Evolutionary conservation across 2,329 filamentous ascomycete species (phyloP).

Genomic region (Aureobasidium sp.): DNA sequence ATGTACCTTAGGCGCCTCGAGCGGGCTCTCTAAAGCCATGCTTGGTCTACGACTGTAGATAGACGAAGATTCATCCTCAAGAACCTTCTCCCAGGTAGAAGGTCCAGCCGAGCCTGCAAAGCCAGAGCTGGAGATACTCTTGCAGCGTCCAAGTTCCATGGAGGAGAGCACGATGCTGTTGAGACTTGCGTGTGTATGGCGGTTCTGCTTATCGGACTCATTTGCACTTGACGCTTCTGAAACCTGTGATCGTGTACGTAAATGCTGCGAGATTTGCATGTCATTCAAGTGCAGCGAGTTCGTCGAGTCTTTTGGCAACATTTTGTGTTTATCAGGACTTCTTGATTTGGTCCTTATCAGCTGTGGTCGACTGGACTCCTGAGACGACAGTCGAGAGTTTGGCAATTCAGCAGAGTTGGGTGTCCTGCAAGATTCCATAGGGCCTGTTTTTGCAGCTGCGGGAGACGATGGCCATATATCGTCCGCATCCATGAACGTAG

Average conservation of each 20-base stretch:
- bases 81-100: constrained; percentile 30
- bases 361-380: not conserved
- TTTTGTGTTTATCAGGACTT: not conserved
- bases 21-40: not conserved
- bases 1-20: not conserved
- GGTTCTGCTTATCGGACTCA: not conserved
- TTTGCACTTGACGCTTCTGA: constrained; percentile 20
- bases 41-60: constrained; percentile 30
- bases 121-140: constrained; percentile 20
- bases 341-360: not conserved
- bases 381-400: not conserved
- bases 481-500: not conserved
- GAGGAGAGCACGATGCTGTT: constrained; percentile 21
- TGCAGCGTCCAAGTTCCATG: constrained; percentile 14
- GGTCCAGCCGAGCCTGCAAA: constrained; percentile 30
- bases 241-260: constrained; percentile 35
- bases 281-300: constrained; percentile 32
- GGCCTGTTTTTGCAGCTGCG: not conserved
- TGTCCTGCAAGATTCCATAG: not conserved
- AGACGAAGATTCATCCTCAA: constrained; percentile 28
- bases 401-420: not conserved
- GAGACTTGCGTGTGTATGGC: constrained; percentile 10
- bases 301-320: not conserved
- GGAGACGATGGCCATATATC: not conserved
- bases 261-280: constrained; percentile 39